Conservation (phyloP, 768 basidiomycete species). For the Infundibulicybe gibba region DNA sequence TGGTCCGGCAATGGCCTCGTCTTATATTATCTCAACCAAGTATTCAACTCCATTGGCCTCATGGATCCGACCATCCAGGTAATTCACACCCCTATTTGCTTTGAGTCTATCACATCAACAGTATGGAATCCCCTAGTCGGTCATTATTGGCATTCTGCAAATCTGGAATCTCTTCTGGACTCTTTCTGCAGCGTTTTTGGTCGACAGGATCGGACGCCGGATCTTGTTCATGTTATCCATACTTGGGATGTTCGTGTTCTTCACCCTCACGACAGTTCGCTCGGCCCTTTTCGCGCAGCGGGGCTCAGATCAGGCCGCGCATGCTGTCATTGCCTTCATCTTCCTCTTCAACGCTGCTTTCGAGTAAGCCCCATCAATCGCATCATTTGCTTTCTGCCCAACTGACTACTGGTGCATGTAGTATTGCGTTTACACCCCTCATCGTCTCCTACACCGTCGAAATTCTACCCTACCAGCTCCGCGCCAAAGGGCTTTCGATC, state of each 20-base stretch:
- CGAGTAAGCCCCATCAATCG: constrained; percentile 42
- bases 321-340: constrained; percentile 79
- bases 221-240: constrained; percentile 62
- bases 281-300: constrained; percentile 52
- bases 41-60: constrained; percentile 68
- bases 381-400: not conserved
- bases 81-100: constrained; percentile 12
- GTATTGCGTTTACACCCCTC: constrained; percentile 80
- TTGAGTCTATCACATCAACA: not conserved
- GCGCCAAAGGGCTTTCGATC: constrained; percentile 83
- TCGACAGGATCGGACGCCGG: constrained; percentile 70
- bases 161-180: constrained; percentile 77
- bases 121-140: constrained; percentile 41
- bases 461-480: constrained; percentile 78
- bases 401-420: constrained; percentile 16
- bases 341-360: constrained; percentile 80
- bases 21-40: constrained; percentile 76
- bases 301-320: constrained; percentile 40
- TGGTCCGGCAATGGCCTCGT: constrained; percentile 87
- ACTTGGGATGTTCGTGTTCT: constrained; percentile 60
- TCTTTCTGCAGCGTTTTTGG: constrained; percentile 49
- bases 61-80: constrained; percentile 49
- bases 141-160: constrained; percentile 84
- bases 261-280: constrained; percentile 64
- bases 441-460: constrained; percentile 87